These are phyloP conservation scores for Mucor velutinosus DNA, from an alignment of 371 early-diverging fungal species.

Conservation along the genomic window DNA sequence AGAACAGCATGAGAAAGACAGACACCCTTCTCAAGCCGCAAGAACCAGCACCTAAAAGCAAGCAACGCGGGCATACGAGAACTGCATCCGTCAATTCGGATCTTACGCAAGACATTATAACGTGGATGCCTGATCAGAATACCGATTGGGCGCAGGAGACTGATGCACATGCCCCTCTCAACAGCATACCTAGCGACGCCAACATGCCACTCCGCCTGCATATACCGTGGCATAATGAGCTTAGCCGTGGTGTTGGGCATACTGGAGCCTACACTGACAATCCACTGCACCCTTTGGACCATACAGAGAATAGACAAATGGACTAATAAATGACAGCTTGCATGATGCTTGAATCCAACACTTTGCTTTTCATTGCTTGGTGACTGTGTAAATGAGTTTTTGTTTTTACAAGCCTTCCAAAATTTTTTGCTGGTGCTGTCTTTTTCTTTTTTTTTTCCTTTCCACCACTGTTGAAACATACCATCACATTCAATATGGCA, in stretches of 20 bases:
- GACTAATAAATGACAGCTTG: not conserved
- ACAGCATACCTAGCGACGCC: not conserved
- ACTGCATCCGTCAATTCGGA: not conserved
- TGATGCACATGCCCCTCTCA: not conserved
- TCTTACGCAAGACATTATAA: constrained; percentile 1
- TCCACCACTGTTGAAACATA: constrained; percentile 3
- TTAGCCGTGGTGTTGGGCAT: not conserved
- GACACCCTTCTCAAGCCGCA: not conserved
- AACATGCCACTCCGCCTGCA: not conserved
- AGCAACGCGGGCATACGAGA: not conserved
- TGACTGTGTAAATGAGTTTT: not conserved
- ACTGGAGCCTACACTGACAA: not conserved
- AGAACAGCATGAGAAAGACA: not conserved
- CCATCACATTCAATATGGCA: constrained; percentile 42
- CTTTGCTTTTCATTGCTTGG: not conserved
- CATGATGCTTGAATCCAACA: no score
- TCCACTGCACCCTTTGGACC: not conserved
- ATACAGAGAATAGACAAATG: not conserved
- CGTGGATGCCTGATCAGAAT: constrained; percentile 9
- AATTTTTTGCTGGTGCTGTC: constrained; percentile 1
- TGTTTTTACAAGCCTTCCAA: constrained; percentile 15
- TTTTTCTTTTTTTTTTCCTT: not conserved
- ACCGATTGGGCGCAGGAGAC: not conserved
- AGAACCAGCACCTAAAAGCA: not conserved
- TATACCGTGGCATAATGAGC: not conserved